Evolutionary conservation across 768 basidiomycete species (phyloP), one percentile per base, ranked within the genome.

Genomic region (Terana coerulea): DNA sequence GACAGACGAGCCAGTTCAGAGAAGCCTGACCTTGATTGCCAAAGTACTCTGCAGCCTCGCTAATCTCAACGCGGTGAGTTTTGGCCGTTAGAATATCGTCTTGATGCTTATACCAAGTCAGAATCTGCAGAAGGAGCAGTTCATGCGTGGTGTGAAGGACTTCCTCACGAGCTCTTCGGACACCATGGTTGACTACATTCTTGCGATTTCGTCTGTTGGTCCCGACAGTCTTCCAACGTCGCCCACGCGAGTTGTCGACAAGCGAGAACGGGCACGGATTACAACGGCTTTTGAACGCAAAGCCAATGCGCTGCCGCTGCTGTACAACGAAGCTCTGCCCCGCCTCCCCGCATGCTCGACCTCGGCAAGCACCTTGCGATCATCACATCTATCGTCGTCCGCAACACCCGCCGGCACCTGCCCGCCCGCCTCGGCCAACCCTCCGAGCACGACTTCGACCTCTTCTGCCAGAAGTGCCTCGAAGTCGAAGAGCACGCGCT

Each of bases 41-140:
- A 93, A 91, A 67, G 88, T 87, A n/a, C 78, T 95, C 17, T 90
- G 92, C 67, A 93, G 87, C 58, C 72, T 94, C 34, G 92, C 92
- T 5, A 95, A 95, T 66, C 71, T 94, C 49, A 91, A 89, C 57
- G 66, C 78, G 7, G 88, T 86, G 64, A 59, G 84, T 69, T 15
- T 5, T 14, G 21, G 21, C 30, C 25, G 26, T 19, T 7, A 49
- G 47, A 26, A 22, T 24, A 21, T 40, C 6, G 12, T 40, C n/a
- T 21, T 6, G n/a, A 39, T 25, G n/a, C 36, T 11, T 52, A 24
- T 21, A 25, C 34, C n/a, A 22, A 14, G 31, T n/a, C 14, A 88
- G 86, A 76, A 65, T 36, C 72, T 77, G 11, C 82, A 86, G 61
- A 90, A 86, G 66, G 90, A 93, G 67, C 78, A 84, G n/a, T 86